Evolutionary conservation across 2,329 filamentous ascomycete species (phyloP).

Genomic region (Neonectria ditissima): DNA sequence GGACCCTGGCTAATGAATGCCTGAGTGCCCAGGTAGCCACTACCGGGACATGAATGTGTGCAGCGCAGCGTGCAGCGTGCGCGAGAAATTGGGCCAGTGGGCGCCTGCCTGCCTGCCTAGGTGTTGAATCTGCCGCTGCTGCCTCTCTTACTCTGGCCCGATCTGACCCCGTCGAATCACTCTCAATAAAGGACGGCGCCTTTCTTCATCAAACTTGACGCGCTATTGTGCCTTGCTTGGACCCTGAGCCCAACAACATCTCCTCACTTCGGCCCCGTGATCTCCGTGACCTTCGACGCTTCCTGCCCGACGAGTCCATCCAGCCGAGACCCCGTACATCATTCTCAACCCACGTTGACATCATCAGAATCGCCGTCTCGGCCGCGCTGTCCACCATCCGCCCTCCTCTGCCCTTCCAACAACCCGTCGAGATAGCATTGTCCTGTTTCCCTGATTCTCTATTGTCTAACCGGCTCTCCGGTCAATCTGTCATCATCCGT

Average conservation of each 20-base stretch:
- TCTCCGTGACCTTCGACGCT: slow-evolving; percentile 2
- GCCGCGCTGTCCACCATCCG: slow-evolving; percentile 30
- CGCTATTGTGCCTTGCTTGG: slow-evolving; percentile 17
- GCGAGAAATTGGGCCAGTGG: background rate
- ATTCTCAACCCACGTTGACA: slow-evolving; percentile 10
- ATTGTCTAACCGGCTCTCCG: slow-evolving; percentile 26
- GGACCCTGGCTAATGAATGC: background rate
- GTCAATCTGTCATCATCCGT: slow-evolving; percentile 34
- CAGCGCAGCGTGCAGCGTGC: background rate
- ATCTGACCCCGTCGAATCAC: slow-evolving; percentile 19
- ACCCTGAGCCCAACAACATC: slow-evolving; percentile 11
- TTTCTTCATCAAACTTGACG: slow-evolving; percentile 25
- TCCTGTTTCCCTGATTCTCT: background rate
- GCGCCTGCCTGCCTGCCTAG: slow-evolving; percentile 8
- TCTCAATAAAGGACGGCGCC: slow-evolving; percentile 28
- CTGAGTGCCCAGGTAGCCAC: background rate
- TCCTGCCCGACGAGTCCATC: background rate
- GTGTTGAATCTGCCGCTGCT: slow-evolving; percentile 14
- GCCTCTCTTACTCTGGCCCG: slow-evolving; percentile 11
- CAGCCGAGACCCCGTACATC: slow-evolving; percentile 18
- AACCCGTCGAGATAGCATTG: background rate
- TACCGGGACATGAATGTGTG: background rate
- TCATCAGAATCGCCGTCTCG: background rate
- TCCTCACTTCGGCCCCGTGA: slow-evolving; percentile 1
- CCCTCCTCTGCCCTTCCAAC: too few relatives aligned